Conservation (phyloP, 345 rosid genomes). For the Euphorbia peplus region DNA sequence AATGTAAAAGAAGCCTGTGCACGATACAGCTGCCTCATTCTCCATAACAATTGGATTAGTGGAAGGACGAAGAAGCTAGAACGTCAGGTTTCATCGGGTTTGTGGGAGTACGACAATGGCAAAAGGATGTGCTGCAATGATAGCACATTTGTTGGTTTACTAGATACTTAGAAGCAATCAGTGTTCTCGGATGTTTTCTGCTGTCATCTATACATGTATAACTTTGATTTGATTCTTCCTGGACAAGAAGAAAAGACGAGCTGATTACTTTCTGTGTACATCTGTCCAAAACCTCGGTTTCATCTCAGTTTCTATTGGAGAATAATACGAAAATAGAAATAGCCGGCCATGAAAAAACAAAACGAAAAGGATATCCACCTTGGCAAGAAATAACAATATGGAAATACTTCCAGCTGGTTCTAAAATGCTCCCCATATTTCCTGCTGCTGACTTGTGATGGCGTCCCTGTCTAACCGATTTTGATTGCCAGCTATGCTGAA, state of each 20-base stretch:
- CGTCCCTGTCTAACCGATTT: conserved; percentile 20
- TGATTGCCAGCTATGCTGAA: conserved; percentile 31
- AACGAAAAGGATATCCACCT: conserved; percentile 13
- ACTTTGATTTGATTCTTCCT: conserved; percentile 32
- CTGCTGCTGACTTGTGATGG: conserved; percentile 15
- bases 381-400: conserved; percentile 8
- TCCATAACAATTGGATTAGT: conserved; percentile 81
- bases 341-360: conserved; percentile 38
- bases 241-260: conserved; percentile 17
- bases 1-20: conserved; percentile 56
- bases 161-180: not conserved
- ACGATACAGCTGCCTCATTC: conserved; percentile 57
- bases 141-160: conserved; percentile 18
- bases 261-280: conserved; percentile 4
- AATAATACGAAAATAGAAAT: conserved; percentile 6
- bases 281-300: conserved; percentile 32
- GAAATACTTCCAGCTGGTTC: conserved; percentile 10
- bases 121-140: conserved; percentile 64
- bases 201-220: not conserved
- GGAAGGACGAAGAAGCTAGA: conserved; percentile 84
- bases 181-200: not conserved
- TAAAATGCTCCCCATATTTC: not conserved
- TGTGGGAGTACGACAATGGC: conserved; percentile 72
- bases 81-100: conserved; percentile 67
- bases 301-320: conserved; percentile 21